Evolutionary conservation across 306 rosid genomes (phyloP).

Genomic region (Corylus avellana): DNA sequence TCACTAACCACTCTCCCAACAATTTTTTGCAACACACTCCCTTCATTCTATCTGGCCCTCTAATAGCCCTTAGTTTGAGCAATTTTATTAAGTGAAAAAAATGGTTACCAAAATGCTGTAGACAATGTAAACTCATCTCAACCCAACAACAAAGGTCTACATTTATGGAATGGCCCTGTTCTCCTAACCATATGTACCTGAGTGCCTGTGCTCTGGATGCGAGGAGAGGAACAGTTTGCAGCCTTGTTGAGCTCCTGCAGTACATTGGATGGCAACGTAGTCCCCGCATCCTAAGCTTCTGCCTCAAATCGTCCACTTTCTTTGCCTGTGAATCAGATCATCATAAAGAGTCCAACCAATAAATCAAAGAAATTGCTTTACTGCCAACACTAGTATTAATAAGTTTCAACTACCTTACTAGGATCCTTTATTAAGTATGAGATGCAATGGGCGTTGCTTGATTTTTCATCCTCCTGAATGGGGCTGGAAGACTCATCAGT

Average conservation of each 20-base stretch:
- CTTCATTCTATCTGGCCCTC: not conserved
- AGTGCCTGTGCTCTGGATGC: slow-evolving; percentile 81
- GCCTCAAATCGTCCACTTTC: slow-evolving; percentile 69
- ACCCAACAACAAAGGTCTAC: not conserved
- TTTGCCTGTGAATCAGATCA: slow-evolving; percentile 39
- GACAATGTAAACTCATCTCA: not conserved
- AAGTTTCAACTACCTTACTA: slow-evolving; percentile 40
- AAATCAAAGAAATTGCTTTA: not conserved
- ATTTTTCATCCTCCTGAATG: slow-evolving; percentile 48
- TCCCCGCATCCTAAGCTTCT: slow-evolving; percentile 75
- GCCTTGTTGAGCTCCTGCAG: slow-evolving; percentile 55
- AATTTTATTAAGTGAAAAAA: not conserved
- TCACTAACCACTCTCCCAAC: not conserved
- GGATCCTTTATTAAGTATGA: slow-evolving; percentile 55
- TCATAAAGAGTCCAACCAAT: not conserved
- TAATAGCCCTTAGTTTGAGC: not conserved
- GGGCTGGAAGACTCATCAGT: slow-evolving; percentile 23
- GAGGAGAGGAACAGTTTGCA: slow-evolving; percentile 64
- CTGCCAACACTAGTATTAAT: not conserved
- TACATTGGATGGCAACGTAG: slow-evolving; percentile 77
- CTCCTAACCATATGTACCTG: slow-evolving; percentile 38
- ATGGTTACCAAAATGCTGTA: not conserved
- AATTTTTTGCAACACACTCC: not conserved
- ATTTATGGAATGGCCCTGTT: not conserved
- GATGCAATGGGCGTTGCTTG: slow-evolving; percentile 65